A percentile compares a stretch with the other conserved stretches of the same genome.
Conservation (phyloP, 352 stramenopile genomes). For the Phytopythium mirpurense region DNA sequence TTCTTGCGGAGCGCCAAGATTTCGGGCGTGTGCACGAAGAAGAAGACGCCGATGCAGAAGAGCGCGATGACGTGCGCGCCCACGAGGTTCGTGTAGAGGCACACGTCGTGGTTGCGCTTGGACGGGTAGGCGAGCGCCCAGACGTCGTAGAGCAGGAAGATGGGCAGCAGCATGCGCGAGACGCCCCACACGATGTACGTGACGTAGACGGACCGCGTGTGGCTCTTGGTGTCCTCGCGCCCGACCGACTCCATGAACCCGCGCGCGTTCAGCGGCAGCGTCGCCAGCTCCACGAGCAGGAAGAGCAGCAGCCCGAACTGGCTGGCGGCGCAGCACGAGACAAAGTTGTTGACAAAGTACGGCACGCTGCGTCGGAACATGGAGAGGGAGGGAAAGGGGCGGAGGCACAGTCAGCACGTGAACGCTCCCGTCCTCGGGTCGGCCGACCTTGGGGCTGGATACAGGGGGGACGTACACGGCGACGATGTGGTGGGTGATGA, state of each 20-base stretch:
- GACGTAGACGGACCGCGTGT: constrained; percentile 65
- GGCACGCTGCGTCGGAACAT: constrained; percentile 40
- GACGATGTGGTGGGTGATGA: constrained; percentile 75
- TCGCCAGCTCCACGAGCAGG: constrained; percentile 75
- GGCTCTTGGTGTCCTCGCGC: constrained; percentile 50
- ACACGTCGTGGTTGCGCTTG: constrained; percentile 67
- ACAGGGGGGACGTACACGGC: constrained; percentile 54
- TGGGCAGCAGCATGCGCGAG: constrained; percentile 60
- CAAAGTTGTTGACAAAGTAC: constrained; percentile 86
- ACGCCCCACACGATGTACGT: constrained; percentile 77
- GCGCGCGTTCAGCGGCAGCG: constrained; percentile 66
- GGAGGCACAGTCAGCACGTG: no score
- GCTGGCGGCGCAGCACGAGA: constrained; percentile 69
- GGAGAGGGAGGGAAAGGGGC: no score
- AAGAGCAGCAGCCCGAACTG: constrained; percentile 77
- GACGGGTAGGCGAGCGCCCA: constrained; percentile 70
- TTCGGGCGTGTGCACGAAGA: constrained; percentile 77
- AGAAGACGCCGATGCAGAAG: constrained; percentile 79
- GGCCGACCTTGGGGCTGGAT: no score
- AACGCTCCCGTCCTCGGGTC: no score
- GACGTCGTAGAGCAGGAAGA: constrained; percentile 74
- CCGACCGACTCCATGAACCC: constrained; percentile 73
- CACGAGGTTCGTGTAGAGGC: constrained; percentile 72
- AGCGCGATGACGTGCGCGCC: constrained; percentile 73
- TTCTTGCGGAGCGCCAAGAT: constrained; percentile 32